phyloP scores from a whole-genome alignment of 2,329 filamentous ascomycete genomes.

The Kalmusia sp. region DNA sequence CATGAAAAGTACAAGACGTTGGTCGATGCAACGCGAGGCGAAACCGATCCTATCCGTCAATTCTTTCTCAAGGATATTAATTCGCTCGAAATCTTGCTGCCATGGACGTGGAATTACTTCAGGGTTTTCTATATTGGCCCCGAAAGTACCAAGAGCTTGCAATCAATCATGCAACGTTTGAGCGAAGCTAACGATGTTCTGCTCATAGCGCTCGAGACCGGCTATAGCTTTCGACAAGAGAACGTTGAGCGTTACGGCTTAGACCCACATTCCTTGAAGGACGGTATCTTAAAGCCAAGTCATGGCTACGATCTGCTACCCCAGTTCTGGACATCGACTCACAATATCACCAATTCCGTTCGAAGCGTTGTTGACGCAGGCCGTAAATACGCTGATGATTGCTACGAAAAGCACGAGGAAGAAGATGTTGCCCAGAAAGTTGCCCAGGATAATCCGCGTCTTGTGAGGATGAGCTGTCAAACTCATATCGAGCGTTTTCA shows the following conservation, averaged over 20 bases:
- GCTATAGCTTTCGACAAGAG: constrained; percentile 73
- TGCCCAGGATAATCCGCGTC: constrained; percentile 50
- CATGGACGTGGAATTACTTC: constrained; percentile 73
- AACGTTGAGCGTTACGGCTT: constrained; percentile 78
- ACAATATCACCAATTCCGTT: constrained; percentile 51
- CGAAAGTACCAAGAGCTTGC: constrained; percentile 62
- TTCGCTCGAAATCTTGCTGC: constrained; percentile 75
- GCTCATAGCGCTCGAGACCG: constrained; percentile 67
- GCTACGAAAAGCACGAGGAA: constrained; percentile 45
- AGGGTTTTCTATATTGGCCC: constrained; percentile 76
- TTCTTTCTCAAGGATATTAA: constrained; percentile 76
- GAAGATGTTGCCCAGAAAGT: constrained; percentile 55
- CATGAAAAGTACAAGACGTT: constrained; percentile 78
- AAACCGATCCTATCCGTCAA: constrained; percentile 80
- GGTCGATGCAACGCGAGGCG: constrained; percentile 68
- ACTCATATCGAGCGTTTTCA: constrained; percentile 65
- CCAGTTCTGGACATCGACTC: constrained; percentile 84
- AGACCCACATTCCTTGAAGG: constrained; percentile 65
- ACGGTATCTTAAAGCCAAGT: constrained; percentile 50
- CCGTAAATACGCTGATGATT: constrained; percentile 48
- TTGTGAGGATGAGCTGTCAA: constrained; percentile 65
- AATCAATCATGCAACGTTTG: constrained; percentile 52
- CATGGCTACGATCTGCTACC: constrained; percentile 73
- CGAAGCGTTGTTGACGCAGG: constrained; percentile 50
- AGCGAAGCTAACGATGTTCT: constrained; percentile 80